phyloP scores from a whole-genome alignment of 163 green algal genomes.

The Scenedesmus sp. region DNA sequence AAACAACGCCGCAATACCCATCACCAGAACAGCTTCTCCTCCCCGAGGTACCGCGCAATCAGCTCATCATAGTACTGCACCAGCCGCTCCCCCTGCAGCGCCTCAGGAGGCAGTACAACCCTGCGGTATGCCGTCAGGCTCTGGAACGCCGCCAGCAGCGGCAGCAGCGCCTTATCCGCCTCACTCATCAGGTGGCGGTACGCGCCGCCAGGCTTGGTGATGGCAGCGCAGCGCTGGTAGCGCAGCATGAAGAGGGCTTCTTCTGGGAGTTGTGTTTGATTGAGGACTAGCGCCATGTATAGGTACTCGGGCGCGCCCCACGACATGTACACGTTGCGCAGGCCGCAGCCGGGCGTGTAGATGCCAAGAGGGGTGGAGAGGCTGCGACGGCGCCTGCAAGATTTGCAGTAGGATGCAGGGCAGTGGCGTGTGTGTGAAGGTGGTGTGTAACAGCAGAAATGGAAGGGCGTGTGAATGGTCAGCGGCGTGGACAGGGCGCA shows the following conservation, averaged over 20 bases:
- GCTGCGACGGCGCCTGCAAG: conserved; percentile 66
- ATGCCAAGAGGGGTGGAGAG: conserved; percentile 66
- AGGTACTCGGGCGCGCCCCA: conserved; percentile 87
- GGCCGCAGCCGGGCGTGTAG: conserved; percentile 24
- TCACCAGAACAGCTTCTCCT: conserved; percentile 70
- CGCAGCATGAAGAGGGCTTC: conserved; percentile 61
- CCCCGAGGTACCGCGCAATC: conserved; percentile 76
- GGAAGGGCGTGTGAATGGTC: not conserved
- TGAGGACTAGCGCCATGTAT: conserved; percentile 83
- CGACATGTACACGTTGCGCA: conserved; percentile 72
- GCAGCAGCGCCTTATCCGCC: conserved; percentile 73
- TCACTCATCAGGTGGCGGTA: conserved; percentile 77
- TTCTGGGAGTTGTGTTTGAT: conserved; percentile 57
- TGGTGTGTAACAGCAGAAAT: no score
- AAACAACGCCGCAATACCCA: not conserved
- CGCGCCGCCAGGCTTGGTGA: conserved; percentile 63
- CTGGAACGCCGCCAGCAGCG: conserved; percentile 77
- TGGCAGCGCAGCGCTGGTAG: conserved; percentile 52
- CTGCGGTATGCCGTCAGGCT: conserved; percentile 59
- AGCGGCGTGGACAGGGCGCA: not conserved
- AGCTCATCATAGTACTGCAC: conserved; percentile 71
- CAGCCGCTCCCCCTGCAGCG: conserved; percentile 59
- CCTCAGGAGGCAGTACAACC: conserved; percentile 36
- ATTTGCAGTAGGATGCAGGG: no score
- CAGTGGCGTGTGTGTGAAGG: not conserved